Percentiles rank a stretch among this genome's conserved stretches.
phyloP scores from a whole-genome alignment of 2,329 filamentous ascomycete genomes.

The Cryphonectria japonica region DNA sequence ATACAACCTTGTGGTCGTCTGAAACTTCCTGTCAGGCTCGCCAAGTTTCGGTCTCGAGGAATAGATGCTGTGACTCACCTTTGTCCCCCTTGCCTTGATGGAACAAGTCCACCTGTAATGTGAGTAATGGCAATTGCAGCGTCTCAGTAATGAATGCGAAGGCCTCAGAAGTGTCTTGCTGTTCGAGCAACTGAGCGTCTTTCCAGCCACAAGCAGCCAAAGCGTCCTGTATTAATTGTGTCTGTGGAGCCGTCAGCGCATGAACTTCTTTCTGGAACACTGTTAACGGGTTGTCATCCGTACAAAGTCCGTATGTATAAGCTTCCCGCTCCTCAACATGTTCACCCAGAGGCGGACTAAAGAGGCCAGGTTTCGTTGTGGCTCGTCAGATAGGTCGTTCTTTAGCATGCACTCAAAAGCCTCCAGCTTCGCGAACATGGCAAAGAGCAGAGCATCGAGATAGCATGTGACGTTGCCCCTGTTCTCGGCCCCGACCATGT shows the following conservation, averaged over 20 bases:
- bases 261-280: background rate
- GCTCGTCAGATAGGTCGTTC: constrained; percentile 73
- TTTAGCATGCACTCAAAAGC: constrained; percentile 94
- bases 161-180: constrained; percentile 95
- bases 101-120: constrained; percentile 91
- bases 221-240: constrained; percentile 78
- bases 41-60: background rate
- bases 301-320: constrained; percentile 86
- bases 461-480: constrained; percentile 90
- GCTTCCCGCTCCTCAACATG: constrained; percentile 78
- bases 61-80: constrained; percentile 2
- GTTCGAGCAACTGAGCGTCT: constrained; percentile 74
- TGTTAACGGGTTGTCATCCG: constrained; percentile 34
- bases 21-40: constrained; percentile 39
- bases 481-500: constrained; percentile 85
- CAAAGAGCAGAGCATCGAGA: constrained; percentile 86
- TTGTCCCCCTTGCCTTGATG: constrained; percentile 77
- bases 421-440: constrained; percentile 90
- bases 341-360: constrained; percentile 91
- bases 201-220: constrained; percentile 86
- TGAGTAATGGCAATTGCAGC: constrained; percentile 83
- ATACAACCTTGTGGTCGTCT: constrained; percentile 93
- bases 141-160: constrained; percentile 94
- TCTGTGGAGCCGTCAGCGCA: constrained; percentile 54
- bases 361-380: constrained; percentile 72